These are phyloP conservation scores for Pseudozyma pruni DNA, from an alignment of 1,284 basidiomycete genomes.

Conservation along the genomic window DNA sequence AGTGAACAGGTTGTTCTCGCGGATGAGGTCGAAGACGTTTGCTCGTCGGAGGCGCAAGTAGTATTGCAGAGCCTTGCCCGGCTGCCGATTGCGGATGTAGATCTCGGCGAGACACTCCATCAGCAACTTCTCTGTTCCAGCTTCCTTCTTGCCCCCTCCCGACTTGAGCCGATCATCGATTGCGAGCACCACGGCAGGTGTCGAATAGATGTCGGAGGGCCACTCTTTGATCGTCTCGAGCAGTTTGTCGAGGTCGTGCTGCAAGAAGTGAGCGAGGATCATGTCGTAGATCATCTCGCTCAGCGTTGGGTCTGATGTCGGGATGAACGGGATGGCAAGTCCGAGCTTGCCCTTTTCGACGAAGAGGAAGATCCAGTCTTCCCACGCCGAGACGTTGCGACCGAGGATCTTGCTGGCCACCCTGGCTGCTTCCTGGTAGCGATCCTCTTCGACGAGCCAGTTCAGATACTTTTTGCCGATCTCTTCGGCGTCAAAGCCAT, in stretches of 20 bases:
- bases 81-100: slow-evolving; percentile 88
- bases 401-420: slow-evolving; percentile 89
- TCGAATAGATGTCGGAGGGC: slow-evolving; percentile 91
- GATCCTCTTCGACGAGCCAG: slow-evolving; percentile 71
- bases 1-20: slow-evolving; percentile 92
- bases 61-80: slow-evolving; percentile 90
- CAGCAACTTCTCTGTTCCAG: slow-evolving; percentile 72
- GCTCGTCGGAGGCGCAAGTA: slow-evolving; percentile 85
- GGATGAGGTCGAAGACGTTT: slow-evolving; percentile 93
- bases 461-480: slow-evolving; percentile 63
- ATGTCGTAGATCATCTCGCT: slow-evolving; percentile 91
- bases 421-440: slow-evolving; percentile 83
- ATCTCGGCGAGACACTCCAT: slow-evolving; percentile 94
- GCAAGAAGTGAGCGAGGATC: slow-evolving; percentile 87
- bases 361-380: slow-evolving; percentile 92
- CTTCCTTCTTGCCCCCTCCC: slow-evolving; percentile 46
- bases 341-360: slow-evolving; percentile 83
- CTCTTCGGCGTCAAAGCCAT: slow-evolving; percentile 73
- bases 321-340: slow-evolving; percentile 88
- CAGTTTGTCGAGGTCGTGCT: slow-evolving; percentile 80
- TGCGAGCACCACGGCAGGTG: slow-evolving; percentile 84
- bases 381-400: slow-evolving; percentile 84
- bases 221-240: slow-evolving; percentile 83
- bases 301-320: slow-evolving; percentile 82
- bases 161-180: slow-evolving; percentile 80